Evolutionary conservation across 2,329 filamentous ascomycete genomes (phyloP).

Genomic region (Rhinocladiella similis): DNA sequence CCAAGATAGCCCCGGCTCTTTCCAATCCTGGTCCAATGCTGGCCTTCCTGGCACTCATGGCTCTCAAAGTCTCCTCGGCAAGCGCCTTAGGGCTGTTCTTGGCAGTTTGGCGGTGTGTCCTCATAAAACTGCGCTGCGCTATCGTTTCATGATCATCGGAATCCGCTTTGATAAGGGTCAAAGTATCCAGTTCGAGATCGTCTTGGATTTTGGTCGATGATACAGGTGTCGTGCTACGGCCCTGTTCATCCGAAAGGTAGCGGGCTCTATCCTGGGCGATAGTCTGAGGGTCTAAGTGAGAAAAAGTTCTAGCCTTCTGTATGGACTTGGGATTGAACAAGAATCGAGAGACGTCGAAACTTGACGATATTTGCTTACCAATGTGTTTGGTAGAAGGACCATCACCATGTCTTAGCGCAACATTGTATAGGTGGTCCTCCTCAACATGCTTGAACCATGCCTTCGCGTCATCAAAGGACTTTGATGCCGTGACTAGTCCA

Average conservation of each 20-base stretch:
- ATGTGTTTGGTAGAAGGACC: constrained; percentile 56
- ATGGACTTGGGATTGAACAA: constrained; percentile 11
- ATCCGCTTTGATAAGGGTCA: constrained; percentile 34
- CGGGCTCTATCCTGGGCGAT: constrained; percentile 20
- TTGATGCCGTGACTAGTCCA: constrained; percentile 26
- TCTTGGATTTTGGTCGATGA: constrained; percentile 33
- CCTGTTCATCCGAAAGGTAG: constrained; percentile 26
- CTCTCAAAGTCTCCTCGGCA: constrained; percentile 45
- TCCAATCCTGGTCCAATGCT: constrained; percentile 56
- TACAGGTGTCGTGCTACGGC: constrained; percentile 24
- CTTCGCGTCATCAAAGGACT: constrained; percentile 39
- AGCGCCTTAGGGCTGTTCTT: constrained; percentile 43
- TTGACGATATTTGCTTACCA: constrained; percentile 50
- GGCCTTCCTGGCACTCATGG: constrained; percentile 51
- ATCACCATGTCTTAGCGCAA: constrained; percentile 62
- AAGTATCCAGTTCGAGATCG: constrained; percentile 30
- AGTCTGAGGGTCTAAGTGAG: constrained; percentile 29
- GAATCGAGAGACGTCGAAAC: constrained; percentile 23
- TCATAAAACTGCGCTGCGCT: constrained; percentile 42
- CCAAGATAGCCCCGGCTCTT: constrained; percentile 53
- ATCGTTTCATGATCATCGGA: constrained; percentile 31
- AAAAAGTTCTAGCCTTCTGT: constrained; percentile 24
- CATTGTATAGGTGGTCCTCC: constrained; percentile 50
- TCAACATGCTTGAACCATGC: constrained; percentile 55
- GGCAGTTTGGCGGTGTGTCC: constrained; percentile 41